Evolutionary conservation across 495 filamentous ascomycete species (phyloP), one percentile per base, ranked within the genome.

Genomic region (Podospora tetraspora): DNA sequence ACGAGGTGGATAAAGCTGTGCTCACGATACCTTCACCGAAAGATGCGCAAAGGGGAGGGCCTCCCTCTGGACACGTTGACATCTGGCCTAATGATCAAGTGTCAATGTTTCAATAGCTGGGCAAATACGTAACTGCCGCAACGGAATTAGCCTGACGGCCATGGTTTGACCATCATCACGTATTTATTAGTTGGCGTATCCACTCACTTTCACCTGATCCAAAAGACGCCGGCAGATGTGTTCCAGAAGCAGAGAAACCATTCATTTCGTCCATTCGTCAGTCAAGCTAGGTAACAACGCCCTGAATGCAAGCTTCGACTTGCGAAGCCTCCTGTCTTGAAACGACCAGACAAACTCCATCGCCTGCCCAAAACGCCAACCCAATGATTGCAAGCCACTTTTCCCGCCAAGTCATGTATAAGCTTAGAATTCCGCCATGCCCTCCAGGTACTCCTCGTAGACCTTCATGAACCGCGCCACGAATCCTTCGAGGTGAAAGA

Each of bases 391-490:
- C 30, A 24, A 58, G 30, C 43, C 16, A n/a, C 19, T 52, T 52
- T 32, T 57, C 52, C 63, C 3, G 0, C n/a, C 37, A n/a, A 59
- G 30, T n/a, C 9, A 9, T 29, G 56, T 25, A 30, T 27, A 27
- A 25, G 4, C 64, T 78, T 68, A 84, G 77, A 84, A 77, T 23
- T 96, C 94, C 3, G 16, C 43, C 87, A 97, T 94, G 58, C 89
- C 92, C 92, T 96, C 96, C 43, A 94, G 78, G 77, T 92, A 92
- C 75, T 92, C 94, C 83, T 99, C 95, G 64, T 94, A 86, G 64
- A 99, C 89, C 71, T 94, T 86, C 93, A 99, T 97, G 76, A 97
- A 94, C 81, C 97, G 97, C 30, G 96, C 94, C 37, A 99, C 94
- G 80, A 98, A 99, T 24, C 95, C 95, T 81, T 99, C 95, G 0